Evolutionary conservation across 768 basidiomycete species (phyloP).

Genomic region (Ramaria sp.): DNA sequence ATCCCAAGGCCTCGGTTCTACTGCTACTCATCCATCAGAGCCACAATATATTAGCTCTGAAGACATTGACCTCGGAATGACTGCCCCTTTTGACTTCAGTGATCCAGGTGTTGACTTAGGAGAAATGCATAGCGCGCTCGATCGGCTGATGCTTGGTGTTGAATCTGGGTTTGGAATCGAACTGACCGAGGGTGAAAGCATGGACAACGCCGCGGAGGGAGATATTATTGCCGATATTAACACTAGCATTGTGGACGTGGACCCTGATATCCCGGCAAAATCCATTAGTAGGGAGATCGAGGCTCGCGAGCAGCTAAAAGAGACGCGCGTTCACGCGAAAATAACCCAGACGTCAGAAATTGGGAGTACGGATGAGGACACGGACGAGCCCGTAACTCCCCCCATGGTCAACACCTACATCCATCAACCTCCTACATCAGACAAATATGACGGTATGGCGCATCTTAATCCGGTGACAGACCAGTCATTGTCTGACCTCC

Average conservation of each 20-base stretch:
- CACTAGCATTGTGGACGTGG: not conserved
- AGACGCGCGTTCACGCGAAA: not conserved
- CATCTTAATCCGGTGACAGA: not conserved
- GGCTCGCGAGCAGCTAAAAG: not conserved
- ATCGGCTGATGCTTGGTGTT: conserved; percentile 39
- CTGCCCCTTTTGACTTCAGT: conserved; percentile 29
- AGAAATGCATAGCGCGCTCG: conserved; percentile 66
- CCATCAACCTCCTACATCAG: not conserved
- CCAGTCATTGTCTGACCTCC: not conserved
- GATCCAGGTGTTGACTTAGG: conserved; percentile 17
- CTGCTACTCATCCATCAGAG: not conserved
- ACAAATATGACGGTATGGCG: not conserved
- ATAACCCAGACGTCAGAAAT: conserved; percentile 15
- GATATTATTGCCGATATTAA: conserved; percentile 18
- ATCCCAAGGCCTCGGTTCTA: not conserved
- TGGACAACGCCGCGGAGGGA: conserved; percentile 22
- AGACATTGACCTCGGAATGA: conserved; percentile 7
- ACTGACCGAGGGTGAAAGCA: conserved; percentile 20
- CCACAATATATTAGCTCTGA: not conserved
- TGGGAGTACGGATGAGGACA: conserved; percentile 23
- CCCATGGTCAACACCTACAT: not conserved
- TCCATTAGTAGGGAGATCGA: not conserved
- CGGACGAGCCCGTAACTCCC: conserved; percentile 15
- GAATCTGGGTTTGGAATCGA: conserved; percentile 18
- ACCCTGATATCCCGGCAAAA: not conserved